Base-by-base conservation (phyloP, 208 protist genomes). In the Trypanosoma boissoni region DNA sequence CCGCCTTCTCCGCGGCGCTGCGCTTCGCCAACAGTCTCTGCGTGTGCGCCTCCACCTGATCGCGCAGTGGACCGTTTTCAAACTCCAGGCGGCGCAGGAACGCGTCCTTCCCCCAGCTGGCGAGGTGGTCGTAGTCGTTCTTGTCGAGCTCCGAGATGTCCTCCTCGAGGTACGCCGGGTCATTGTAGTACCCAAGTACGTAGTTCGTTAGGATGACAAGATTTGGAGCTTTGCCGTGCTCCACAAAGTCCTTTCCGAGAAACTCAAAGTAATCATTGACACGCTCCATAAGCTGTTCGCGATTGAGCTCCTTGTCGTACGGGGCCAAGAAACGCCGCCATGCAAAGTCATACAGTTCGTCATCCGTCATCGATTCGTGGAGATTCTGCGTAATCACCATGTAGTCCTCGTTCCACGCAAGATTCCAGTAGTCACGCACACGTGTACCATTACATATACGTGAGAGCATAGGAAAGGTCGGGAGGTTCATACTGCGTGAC, bases 71-170 rank as follows among this genome's bases (percentile, higher is more conserved):
- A 32, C 91, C 91, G 72, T 94, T 95, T 68, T 97, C 91, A 67
- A 97, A 95, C 75, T 95, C 88, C 37, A 97, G 72, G n/a, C 91
- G 85, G 58, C 88, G 88, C 56, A 94, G 70, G 68, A 97, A 97
- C 29, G 87, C 88, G 61, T 97, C 91, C 64, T 92, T 92, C 61
- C 82, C 88, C 62, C 76, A 83, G 67, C 74, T 75, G 20, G 80
- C 78, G 64, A 95, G 79, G 74, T 94, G 83, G 56, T 92, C 84
- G 58, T 89, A 97, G 74, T 94, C 91, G 70, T 97, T 93, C 51
- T 74, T 77, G 34, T 97, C 91, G 16, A 97, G 78, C 23, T 76
- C 83, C n/a, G 74, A 26, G 46, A 95, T 92, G 62, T 95, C 83
- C 59, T 86, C 82, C 42, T 81, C 86, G 5, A 97, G 80, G 74